Evolutionary conservation across 2,329 filamentous ascomycete species (phyloP), one percentile per base, ranked within the genome.

Genomic region (Trichophyton schoenleinii): DNA sequence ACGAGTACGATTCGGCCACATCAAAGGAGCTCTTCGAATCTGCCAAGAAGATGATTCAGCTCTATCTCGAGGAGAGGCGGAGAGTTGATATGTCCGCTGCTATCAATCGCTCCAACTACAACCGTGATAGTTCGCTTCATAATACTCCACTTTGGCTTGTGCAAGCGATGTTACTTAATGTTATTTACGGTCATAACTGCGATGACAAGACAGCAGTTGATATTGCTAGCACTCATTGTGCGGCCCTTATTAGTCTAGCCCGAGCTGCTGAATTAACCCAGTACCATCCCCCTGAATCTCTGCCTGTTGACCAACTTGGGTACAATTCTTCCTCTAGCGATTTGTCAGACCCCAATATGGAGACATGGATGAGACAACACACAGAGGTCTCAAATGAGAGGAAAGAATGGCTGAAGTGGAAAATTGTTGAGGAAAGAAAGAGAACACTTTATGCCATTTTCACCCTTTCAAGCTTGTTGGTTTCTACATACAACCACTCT

Each of bases 121-220:
- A 74, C 18, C 75, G 79, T 60, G 87, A 89, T 62, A 81, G 81
- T 58, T 80, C 84, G 15, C 81, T 85, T 44, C 85, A 89, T 66
- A 92, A 83, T 60, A 85, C 91, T 1, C 92, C 92, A 0, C 80
- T 96, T 46, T 97, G 92, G 91, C 81, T 99, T 28, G 91, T 97
- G 15, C 94, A 97, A 74, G 90, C 92, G 0, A 97, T 97, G 92
- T 79, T 97, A 7, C 80, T 99, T 58, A 97, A 96, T 70, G 89
- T 97, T 42, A 88, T 96, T 15, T 97, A 96, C 71, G 92, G 92
- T 13, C 89, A 96, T 73, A 95, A 95, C 67, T 95, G 91, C 71
- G 90, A 89, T 42, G 92, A 97, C 72, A 92, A 95, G 76, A 87
- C 85, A 60, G 88, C 90, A 22, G 90, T 89, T 63, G 91, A 96